These are phyloP conservation scores for Baeospora myosura DNA, from an alignment of 1,284 basidiomycete genomes.

Conservation along the genomic window DNA sequence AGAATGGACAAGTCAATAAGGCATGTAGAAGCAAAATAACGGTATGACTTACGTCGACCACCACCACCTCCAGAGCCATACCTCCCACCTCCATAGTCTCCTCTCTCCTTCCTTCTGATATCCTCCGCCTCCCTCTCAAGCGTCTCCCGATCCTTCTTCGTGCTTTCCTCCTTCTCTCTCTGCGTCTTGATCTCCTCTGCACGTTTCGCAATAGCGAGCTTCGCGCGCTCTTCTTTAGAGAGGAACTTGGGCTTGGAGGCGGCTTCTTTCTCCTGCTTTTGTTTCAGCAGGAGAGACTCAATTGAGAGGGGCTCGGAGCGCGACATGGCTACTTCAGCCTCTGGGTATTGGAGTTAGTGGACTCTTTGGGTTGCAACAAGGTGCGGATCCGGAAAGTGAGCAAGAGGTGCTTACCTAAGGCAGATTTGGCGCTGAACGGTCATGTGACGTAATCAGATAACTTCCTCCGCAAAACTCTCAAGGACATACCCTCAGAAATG, in stretches of 20 bases:
- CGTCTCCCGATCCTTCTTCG: constrained; percentile 51
- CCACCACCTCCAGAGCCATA: constrained; percentile 13
- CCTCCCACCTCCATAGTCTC: constrained; percentile 29
- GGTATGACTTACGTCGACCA: constrained; percentile 5
- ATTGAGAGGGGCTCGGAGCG: constrained; percentile 68
- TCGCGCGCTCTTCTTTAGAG: constrained; percentile 82
- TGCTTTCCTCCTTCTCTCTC: constrained; percentile 52
- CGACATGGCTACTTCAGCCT: constrained; percentile 24
- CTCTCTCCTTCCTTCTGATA: constrained; percentile 41
- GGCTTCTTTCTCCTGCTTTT: constrained; percentile 81
- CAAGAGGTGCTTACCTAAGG: constrained; percentile 1
- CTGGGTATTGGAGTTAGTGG: constrained; percentile 15
- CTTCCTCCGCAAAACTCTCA: constrained; percentile 6
- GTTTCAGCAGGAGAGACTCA: constrained; percentile 78
- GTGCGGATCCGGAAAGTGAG: neutral
- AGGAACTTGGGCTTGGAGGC: constrained; percentile 90
- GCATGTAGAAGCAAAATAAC: too few relatives aligned
- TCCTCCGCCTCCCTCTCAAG: constrained; percentile 74
- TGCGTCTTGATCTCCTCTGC: constrained; percentile 69
- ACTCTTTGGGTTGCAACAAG: neutral
- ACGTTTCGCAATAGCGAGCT: constrained; percentile 81
- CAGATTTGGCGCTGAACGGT: too few relatives aligned
- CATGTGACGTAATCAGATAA: too few relatives aligned
- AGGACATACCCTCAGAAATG: neutral
- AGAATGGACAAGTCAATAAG: constrained; percentile 14